A percentile compares a stretch with the other conserved stretches of the same genome.
phyloP scores from a whole-genome alignment of 768 basidiomycete genomes.

The Russula ochroleuca region DNA sequence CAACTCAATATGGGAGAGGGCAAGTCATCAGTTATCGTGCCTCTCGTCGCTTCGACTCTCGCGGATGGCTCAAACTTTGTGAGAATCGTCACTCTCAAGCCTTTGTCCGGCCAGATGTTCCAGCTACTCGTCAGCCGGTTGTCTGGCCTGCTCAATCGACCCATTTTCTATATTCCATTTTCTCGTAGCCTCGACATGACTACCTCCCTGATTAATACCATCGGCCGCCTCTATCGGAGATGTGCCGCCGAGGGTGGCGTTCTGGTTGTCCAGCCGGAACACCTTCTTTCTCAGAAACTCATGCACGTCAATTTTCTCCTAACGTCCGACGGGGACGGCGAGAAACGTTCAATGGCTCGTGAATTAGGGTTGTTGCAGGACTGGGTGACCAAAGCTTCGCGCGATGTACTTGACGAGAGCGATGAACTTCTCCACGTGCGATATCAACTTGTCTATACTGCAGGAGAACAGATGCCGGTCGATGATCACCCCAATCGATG shows the following conservation, averaged over 20 bases:
- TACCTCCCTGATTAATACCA: slow-evolving; percentile 24
- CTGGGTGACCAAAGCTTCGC: slow-evolving; percentile 10
- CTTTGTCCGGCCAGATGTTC: slow-evolving; percentile 47
- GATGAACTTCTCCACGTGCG: slow-evolving; percentile 42
- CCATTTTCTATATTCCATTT: slow-evolving; percentile 49
- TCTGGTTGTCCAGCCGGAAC: slow-evolving; percentile 49
- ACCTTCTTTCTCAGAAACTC: slow-evolving; percentile 49
- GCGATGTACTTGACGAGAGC: slow-evolving; percentile 22
- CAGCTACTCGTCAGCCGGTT: slow-evolving; percentile 43
- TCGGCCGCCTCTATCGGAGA: slow-evolving; percentile 36
- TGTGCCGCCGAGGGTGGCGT: slow-evolving; percentile 43
- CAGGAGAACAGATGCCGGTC: slow-evolving; percentile 38
- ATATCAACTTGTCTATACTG: slow-evolving; percentile 49
- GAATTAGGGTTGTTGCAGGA: not conserved
- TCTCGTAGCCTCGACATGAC: slow-evolving; percentile 38
- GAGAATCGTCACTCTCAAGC: slow-evolving; percentile 49
- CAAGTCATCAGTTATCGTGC: slow-evolving; percentile 51
- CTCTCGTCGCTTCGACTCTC: slow-evolving; percentile 39
- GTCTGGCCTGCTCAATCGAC: slow-evolving; percentile 43
- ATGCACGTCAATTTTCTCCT: slow-evolving; percentile 39
- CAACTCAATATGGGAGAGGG: slow-evolving; percentile 61
- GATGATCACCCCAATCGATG: slow-evolving; percentile 45
- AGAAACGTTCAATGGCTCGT: not conserved
- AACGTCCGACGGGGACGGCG: slow-evolving; percentile 23
- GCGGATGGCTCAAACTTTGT: slow-evolving; percentile 44